phyloP scores from a whole-genome alignment of 1,139 yeast genomes.

The Saccharomyces hybrid region DNA sequence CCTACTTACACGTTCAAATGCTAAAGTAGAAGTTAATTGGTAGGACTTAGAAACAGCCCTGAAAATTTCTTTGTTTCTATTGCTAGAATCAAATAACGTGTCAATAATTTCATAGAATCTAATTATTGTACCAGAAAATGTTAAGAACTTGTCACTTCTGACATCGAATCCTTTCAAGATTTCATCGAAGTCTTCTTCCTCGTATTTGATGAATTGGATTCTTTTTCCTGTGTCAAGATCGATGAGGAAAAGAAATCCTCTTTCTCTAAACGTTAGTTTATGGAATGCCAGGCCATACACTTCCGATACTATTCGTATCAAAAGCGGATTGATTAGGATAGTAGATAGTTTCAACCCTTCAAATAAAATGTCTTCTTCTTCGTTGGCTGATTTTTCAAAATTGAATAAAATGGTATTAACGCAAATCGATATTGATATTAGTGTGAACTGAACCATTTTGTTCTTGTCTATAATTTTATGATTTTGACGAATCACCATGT shows the following conservation, averaged over 20 bases:
- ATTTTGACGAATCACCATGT: constrained; percentile 8
- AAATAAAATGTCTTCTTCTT: neutral
- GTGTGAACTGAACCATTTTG: constrained; percentile 11
- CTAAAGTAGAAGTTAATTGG: constrained; percentile 14
- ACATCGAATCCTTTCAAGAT: constrained; percentile 10
- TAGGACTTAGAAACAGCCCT: constrained; percentile 15
- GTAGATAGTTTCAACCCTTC: constrained; percentile 12
- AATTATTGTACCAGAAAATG: constrained; percentile 10
- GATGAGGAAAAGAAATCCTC: constrained; percentile 10
- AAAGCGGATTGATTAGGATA: constrained; percentile 14
- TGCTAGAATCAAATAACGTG: constrained; percentile 11
- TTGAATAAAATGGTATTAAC: constrained; percentile 13
- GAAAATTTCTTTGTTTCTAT: constrained; percentile 6
- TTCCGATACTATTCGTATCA: constrained; percentile 17
- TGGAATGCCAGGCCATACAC: constrained; percentile 16
- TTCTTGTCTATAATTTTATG: constrained; percentile 7
- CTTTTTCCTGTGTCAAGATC: constrained; percentile 1
- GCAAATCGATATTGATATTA: constrained; percentile 11
- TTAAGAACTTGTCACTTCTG: constrained; percentile 7
- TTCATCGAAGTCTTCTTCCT: constrained; percentile 6
- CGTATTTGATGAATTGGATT: neutral
- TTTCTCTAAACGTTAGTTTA: constrained; percentile 15
- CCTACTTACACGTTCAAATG: constrained; percentile 19
- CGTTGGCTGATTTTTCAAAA: constrained; percentile 4
- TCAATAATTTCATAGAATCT: constrained; percentile 15